Conservation (phyloP, 495 filamentous ascomycete species). For the Tuber calosporum region DNA sequence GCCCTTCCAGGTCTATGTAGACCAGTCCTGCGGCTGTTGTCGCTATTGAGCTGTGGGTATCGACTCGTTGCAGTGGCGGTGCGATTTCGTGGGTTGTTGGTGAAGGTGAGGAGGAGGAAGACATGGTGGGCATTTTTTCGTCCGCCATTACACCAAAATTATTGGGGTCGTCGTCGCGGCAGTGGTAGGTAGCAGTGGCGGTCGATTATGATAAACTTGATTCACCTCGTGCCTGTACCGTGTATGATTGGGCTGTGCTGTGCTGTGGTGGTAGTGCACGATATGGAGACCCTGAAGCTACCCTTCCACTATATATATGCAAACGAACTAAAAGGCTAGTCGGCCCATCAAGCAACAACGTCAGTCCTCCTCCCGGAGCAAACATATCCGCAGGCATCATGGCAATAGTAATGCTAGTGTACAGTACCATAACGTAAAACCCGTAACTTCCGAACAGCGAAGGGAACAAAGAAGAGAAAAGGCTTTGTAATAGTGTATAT, state of each 20-base stretch:
- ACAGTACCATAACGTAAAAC: too few species aligned
- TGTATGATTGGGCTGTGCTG: not conserved
- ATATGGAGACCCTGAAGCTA: not conserved
- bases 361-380: not conserved
- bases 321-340: not conserved
- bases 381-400: not conserved
- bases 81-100: not conserved
- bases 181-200: not conserved
- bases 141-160: not conserved
- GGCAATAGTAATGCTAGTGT: not conserved
- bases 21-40: not conserved
- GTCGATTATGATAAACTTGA: not conserved
- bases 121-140: not conserved
- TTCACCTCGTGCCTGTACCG: not conserved
- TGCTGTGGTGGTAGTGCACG: not conserved
- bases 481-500: too few species aligned
- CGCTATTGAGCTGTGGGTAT: not conserved
- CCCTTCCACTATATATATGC: not conserved
- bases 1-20: constrained; percentile 29
- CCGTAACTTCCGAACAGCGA: too few species aligned
- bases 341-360: not conserved
- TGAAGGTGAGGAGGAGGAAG: not conserved
- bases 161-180: not conserved
- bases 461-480: too few species aligned
- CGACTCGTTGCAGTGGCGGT: not conserved